Base-by-base conservation (phyloP, 2,329 filamentous ascomycete genomes). In the Aulographum hederae region DNA sequence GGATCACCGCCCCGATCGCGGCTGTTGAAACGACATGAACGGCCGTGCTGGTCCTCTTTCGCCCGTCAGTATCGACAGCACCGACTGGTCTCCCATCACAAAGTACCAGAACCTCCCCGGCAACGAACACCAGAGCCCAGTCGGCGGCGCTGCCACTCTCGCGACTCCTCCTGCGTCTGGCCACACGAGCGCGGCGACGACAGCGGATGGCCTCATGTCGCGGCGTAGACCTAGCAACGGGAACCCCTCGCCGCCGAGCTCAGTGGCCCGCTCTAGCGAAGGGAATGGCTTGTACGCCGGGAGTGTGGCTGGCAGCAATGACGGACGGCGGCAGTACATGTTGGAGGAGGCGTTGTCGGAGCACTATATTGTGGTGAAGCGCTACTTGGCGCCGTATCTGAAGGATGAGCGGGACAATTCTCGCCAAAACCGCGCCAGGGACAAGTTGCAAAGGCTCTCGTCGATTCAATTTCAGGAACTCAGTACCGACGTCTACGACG, bases 401-500 rank as follows among this genome's bases (percentile, higher is more conserved):
- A 74, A 74, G 46, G 78, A 91, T 51, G 79, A 84, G 42, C 73
- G 76, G 47, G 67, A 69, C 29, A 76, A 76, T 39, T 68, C 72
- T 31, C 76, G 75, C 32, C 75, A 81, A 18, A 93, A 91, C 56
- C 78, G 85, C 55, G 89, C 89, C 34, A 76, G 85, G 46, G 89
- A 95, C 56, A 98, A 98, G 63, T 66, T 95, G 35, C 65, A 94
- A 37, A 73, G 86, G 36, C 67, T 98, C 32, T 93, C 85, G 1
- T 65, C 78, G 2, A 81, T 92, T 18, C 89, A 98, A 53, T 95
- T 98, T 53, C 82, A 92, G 54, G 89, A 98, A 58, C 67, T 98
- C 39, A 94, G 85, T 56, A 95, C 86, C 35, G 89, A 98, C 57
- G 86, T 98, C 26, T 95, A 79, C 56, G 89, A 98, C 54, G 89